A percentile compares a stretch with the other conserved stretches of the same genome.
Conservation (phyloP, 1,284 basidiomycete genomes). For the Wolfiporia cocos region DNA sequence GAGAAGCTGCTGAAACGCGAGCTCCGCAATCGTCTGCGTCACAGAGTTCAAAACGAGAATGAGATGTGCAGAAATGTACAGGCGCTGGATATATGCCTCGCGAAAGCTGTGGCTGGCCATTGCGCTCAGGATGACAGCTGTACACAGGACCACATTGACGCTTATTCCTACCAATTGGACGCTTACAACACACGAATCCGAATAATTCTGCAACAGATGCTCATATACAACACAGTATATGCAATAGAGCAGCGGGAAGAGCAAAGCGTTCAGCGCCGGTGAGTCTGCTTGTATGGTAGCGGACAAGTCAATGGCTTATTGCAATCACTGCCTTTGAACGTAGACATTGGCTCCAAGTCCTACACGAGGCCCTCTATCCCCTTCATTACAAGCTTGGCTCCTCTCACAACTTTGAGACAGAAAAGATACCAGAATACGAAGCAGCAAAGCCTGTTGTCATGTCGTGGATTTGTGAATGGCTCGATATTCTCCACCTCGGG, state of each 20-base stretch:
- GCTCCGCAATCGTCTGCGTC: slow-evolving; percentile 24
- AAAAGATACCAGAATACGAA: slow-evolving; percentile 30
- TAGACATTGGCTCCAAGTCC: slow-evolving; percentile 18
- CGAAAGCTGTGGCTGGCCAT: slow-evolving; percentile 22
- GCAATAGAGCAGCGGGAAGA: slow-evolving; percentile 17
- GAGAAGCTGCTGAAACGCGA: slow-evolving; percentile 13
- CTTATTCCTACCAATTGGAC: slow-evolving; percentile 18
- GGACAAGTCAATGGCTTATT: too few relatives aligned
- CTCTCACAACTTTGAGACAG: slow-evolving; percentile 24
- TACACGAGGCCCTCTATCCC: slow-evolving; percentile 21
- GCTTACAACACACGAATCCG: slow-evolving; percentile 35
- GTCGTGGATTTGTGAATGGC: slow-evolving; percentile 34
- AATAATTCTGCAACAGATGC: slow-evolving; percentile 41
- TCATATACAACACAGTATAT: slow-evolving; percentile 33
- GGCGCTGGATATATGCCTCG: slow-evolving; percentile 37
- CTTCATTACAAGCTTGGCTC: slow-evolving; percentile 17
- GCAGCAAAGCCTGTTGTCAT: slow-evolving; percentile 30
- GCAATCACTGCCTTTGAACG: too few relatives aligned
- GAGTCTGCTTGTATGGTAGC: too few relatives aligned
- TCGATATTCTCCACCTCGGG: slow-evolving; percentile 21
- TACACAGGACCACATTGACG: slow-evolving; percentile 30
- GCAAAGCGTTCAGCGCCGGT: slow-evolving; percentile 15
- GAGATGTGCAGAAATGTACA: slow-evolving; percentile 22
- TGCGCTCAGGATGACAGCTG: slow-evolving; percentile 36
- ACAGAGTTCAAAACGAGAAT: slow-evolving; percentile 30